Evolutionary conservation across 2,329 filamentous ascomycete species (phyloP).

Genomic region (Herpotrichia juniperi): DNA sequence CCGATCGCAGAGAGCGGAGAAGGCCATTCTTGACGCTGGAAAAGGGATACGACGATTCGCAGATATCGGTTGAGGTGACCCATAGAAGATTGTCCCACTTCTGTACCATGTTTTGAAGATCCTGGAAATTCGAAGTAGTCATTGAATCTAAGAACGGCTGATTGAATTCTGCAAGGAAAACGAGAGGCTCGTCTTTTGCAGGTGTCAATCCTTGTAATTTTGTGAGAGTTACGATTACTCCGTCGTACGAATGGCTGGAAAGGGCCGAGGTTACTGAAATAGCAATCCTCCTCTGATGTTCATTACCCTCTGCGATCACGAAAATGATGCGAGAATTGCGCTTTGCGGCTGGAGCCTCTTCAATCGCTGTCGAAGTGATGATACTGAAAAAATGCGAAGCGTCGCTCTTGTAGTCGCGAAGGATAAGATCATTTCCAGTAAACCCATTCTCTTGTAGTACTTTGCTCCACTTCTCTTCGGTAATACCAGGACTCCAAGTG

Average conservation of each 20-base stretch:
- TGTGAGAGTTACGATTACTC: too few relatives aligned
- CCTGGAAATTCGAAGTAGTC: too few relatives aligned
- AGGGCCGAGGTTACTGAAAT: too few relatives aligned
- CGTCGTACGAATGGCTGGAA: too few relatives aligned
- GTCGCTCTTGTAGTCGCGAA: neutral
- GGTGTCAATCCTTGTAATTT: too few relatives aligned
- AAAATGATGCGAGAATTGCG: neutral
- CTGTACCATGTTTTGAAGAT: slow-evolving; percentile 1
- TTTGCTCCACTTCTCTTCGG: slow-evolving; percentile 34
- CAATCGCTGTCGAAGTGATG: neutral
- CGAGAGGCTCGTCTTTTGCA: too few relatives aligned
- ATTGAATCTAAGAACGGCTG: too few relatives aligned
- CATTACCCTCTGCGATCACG: neutral
- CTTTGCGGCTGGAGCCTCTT: too few relatives aligned
- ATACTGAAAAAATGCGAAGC: neutral
- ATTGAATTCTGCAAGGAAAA: too few relatives aligned
- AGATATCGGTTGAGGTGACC: slow-evolving; percentile 3
- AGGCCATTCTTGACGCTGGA: slow-evolving; percentile 9
- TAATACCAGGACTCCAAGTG: slow-evolving; percentile 32
- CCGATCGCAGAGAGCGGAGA: slow-evolving; percentile 11
- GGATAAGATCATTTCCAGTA: slow-evolving; percentile 20
- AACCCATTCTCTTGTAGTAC: slow-evolving; percentile 38
- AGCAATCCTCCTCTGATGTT: neutral
- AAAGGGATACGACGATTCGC: neutral
- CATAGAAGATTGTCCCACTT: slow-evolving; percentile 10